Percentiles rank a stretch among this genome's conserved stretches.
These are phyloP conservation scores for Sporisorium reilianum DNA, from an alignment of 1,284 basidiomycete species.

Conservation along the genomic window DNA sequence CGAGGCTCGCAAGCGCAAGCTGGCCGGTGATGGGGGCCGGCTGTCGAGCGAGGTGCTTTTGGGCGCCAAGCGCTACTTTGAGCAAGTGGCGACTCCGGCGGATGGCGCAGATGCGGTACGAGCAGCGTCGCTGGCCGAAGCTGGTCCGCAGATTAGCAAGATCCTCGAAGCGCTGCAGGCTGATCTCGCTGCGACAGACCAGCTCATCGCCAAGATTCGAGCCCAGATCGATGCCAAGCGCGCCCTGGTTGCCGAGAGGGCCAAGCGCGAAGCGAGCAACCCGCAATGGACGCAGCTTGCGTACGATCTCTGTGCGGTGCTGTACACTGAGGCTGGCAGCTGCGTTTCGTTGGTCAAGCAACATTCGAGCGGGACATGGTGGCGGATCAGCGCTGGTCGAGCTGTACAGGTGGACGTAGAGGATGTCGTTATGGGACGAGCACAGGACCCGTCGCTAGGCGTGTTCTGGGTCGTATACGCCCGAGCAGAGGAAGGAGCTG, in stretches of 20 bases:
- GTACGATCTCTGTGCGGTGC: slow-evolving; percentile 44
- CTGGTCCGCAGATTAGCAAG: slow-evolving; percentile 31
- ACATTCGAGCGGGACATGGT: slow-evolving; percentile 27
- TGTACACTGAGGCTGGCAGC: slow-evolving; percentile 29
- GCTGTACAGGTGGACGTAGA: slow-evolving; percentile 16
- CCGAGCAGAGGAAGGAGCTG: slow-evolving; percentile 3
- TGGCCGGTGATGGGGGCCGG: slow-evolving; percentile 27
- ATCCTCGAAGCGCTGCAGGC: slow-evolving; percentile 25
- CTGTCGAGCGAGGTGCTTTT: slow-evolving; percentile 19
- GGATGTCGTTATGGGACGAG: slow-evolving; percentile 34
- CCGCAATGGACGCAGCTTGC: slow-evolving; percentile 44
- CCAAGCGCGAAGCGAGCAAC: slow-evolving; percentile 32
- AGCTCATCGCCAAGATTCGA: slow-evolving; percentile 24
- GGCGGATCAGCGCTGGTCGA: slow-evolving; percentile 24
- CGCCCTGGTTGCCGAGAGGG: slow-evolving; percentile 16
- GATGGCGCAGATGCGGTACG: slow-evolving; percentile 25
- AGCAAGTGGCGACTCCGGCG: slow-evolving; percentile 16
- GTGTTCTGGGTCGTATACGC: slow-evolving; percentile 50
- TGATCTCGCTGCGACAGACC: slow-evolving; percentile 30
- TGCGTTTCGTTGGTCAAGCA: slow-evolving; percentile 38
- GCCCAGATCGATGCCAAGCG: slow-evolving; percentile 36
- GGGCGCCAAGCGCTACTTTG: slow-evolving; percentile 43
- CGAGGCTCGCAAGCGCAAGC: slow-evolving; percentile 32
- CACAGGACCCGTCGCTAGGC: slow-evolving; percentile 18
- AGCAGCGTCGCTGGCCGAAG: slow-evolving; percentile 26